Percentiles rank a stretch among this genome's conserved stretches.
phyloP scores from a whole-genome alignment of 768 basidiomycete genomes.

The Lactarius akahatsu region DNA sequence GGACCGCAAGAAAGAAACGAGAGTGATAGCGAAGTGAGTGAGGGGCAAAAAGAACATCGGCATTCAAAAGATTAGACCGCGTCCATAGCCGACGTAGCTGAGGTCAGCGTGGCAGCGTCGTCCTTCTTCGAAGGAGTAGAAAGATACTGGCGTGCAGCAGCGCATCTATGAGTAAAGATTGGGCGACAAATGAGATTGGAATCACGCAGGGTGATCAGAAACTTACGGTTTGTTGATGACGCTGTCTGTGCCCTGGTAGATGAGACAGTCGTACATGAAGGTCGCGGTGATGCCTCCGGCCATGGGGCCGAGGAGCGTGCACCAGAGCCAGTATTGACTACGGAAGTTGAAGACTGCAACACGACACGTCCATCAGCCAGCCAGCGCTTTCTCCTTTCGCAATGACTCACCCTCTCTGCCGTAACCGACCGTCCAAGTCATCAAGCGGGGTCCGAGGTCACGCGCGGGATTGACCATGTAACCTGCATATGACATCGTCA shows the following conservation, averaged over 20 bases:
- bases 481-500: constrained; percentile 34
- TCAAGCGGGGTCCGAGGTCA: constrained; percentile 64
- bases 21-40: no score
- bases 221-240: constrained; percentile 54
- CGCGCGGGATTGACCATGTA: constrained; percentile 68
- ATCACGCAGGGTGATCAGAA: not conserved
- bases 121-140: not conserved
- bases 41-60: not conserved
- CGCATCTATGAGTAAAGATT: not conserved
- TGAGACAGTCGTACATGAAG: constrained; percentile 54
- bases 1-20: no score
- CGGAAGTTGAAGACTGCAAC: constrained; percentile 40
- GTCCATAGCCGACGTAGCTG: not conserved
- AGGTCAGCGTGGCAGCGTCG: not conserved
- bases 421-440: constrained; percentile 71
- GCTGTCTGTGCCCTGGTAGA: constrained; percentile 56
- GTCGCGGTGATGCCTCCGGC: constrained; percentile 54
- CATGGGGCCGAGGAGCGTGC: constrained; percentile 57
- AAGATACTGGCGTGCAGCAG: constrained; percentile 8
- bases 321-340: constrained; percentile 75
- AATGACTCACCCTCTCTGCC: constrained; percentile 44
- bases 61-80: not conserved
- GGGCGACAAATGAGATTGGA: not conserved
- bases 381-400: not conserved
- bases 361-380: not conserved